These are phyloP conservation scores for Rosa multiflora DNA, from an alignment of 306 rosid genomes.

Conservation along the genomic window DNA sequence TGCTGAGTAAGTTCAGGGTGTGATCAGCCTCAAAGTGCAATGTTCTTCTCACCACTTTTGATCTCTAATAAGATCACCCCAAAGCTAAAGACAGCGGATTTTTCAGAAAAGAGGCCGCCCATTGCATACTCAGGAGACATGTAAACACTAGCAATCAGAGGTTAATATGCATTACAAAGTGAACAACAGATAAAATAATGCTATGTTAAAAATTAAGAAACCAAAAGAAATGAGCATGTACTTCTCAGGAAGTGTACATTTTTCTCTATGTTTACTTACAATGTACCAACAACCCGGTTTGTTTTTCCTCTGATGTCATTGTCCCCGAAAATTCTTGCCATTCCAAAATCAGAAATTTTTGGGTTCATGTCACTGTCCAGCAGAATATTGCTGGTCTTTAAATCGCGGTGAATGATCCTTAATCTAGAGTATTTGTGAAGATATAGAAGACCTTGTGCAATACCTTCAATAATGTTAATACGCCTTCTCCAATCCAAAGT, in stretches of 20 bases:
- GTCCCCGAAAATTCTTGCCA: conserved; percentile 18
- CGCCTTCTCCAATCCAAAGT: conserved; percentile 17
- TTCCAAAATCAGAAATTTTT: conserved; percentile 13
- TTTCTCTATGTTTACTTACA: conserved; percentile 9
- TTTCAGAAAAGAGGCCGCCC: conserved; percentile 9
- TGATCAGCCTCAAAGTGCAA: conserved; percentile 12
- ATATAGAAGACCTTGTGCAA: conserved; percentile 17
- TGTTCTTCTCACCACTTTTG: conserved; percentile 13
- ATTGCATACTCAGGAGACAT: conserved; percentile 17
- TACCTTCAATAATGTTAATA: conserved; percentile 13
- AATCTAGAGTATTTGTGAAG: conserved; percentile 25
- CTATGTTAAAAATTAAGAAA: background rate
- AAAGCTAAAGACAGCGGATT: conserved; percentile 13
- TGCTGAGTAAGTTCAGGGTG: conserved; percentile 6
- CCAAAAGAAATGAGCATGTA: background rate
- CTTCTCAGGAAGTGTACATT: background rate
- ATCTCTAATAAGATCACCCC: conserved; percentile 22
- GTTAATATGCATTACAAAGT: background rate
- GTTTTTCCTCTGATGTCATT: conserved; percentile 12
- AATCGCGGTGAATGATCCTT: conserved; percentile 19
- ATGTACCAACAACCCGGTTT: conserved; percentile 14
- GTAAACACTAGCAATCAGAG: background rate
- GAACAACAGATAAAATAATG: background rate
- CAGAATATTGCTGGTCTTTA: conserved; percentile 16
- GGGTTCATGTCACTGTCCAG: conserved; percentile 15